Evolutionary conservation across 1,139 yeast genomes (phyloP).

Genomic region (Sugiyamaella sp.): DNA sequence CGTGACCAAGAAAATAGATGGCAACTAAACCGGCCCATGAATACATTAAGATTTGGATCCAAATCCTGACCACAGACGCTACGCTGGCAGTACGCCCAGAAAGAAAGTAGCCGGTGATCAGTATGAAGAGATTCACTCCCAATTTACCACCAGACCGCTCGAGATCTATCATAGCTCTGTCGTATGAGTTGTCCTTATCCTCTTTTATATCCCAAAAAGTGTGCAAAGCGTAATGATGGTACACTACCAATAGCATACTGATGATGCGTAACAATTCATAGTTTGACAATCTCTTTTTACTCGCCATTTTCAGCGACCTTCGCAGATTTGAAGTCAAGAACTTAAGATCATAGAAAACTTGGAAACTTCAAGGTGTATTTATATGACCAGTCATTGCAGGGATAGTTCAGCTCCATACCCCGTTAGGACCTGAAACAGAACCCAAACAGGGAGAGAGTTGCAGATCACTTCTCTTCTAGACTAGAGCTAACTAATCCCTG

Average conservation of each 20-base stretch:
- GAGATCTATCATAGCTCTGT: background rate
- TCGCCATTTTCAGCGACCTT: too few relatives aligned
- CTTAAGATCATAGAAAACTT: background rate
- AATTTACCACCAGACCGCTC: conserved; percentile 8
- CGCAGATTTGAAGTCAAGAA: too few relatives aligned
- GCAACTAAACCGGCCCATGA: conserved; percentile 6
- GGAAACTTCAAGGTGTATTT: background rate
- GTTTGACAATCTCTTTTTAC: conserved; percentile 14
- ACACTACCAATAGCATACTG: conserved; percentile 23
- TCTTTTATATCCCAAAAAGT: conserved; percentile 16
- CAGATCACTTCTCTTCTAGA: background rate
- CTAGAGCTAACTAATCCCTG: conserved; percentile 1
- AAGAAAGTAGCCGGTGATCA: conserved; percentile 17
- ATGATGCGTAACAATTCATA: conserved; percentile 23
- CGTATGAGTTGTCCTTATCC: background rate
- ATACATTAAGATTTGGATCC: conserved; percentile 14
- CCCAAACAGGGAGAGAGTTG: background rate
- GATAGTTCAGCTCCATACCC: background rate
- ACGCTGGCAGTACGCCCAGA: conserved; percentile 9
- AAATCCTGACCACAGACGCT: conserved; percentile 14
- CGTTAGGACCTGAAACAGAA: too few relatives aligned
- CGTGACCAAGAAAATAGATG: background rate
- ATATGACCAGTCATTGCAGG: background rate
- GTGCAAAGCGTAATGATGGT: conserved; percentile 19
- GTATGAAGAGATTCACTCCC: conserved; percentile 18